Evolutionary conservation across 73 alveolate genomes (phyloP), one percentile per base, ranked within the genome.

Genomic region (Paramecium caudatum): DNA sequence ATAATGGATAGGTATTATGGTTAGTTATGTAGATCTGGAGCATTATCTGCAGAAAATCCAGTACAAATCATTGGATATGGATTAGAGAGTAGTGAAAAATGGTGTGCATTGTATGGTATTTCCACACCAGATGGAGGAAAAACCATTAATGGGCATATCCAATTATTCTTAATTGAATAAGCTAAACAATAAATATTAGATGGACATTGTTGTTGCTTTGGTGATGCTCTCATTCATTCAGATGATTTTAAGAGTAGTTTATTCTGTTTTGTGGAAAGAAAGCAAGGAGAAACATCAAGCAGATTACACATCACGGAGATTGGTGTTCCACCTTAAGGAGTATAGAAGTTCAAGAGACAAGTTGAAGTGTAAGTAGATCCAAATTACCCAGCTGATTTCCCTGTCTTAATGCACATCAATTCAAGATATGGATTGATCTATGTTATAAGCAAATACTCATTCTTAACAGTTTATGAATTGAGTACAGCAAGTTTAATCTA

Each of bases 261-360:
- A 74, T 95, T 98, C 94, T 87, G 97, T 48, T 98, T 97, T 94
- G 93, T 95, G 63, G 99, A 98, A 92, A 98, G 98, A 95, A 98
- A 98, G 84, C 95, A 92, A 15, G 96, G 94, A 61, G 97, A 94
- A 46, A 86, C 97, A 23, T 83, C 94, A 25, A 93, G 97, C 63
- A 97, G 93, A 93, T 63, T 98, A 23, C 96, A 95, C 63, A 91
- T 98, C 80, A 93, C 97, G 93, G 99, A 98, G 90, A 94, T 98
- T 45, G 96, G 96, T 13, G 88, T 78, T 43, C 99, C 99, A 47
- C 96, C 97, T 48, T 91, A 96, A 27, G 97, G 94, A 27, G 90
- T 62, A 30, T 91, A 95, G 90, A 98, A 97, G 92, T 94, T 96
- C 87, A 97, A 96, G 91, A 95, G 94, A 62, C 91, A 95, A 19